Evolutionary conservation across 2,329 filamentous ascomycete species (phyloP), one percentile per base, ranked within the genome.

Genomic region (Clarireedia homoeocarpa): DNA sequence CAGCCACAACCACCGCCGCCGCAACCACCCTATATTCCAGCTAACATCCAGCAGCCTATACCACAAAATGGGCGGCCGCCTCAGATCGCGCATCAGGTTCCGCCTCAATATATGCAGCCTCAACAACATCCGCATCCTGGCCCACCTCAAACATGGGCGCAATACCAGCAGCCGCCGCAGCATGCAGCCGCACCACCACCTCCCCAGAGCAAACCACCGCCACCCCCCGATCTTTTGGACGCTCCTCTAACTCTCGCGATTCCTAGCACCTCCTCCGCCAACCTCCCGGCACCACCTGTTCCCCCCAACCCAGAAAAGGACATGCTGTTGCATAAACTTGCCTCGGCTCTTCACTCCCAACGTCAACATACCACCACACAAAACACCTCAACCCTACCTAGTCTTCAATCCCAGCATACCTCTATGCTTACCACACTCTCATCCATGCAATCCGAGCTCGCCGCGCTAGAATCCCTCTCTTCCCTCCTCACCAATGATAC

Each of bases 231-330:
- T 63, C 77, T 87, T 48, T 75, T 88, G 53, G 67, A 69, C 50
- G 65, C 62, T 0, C 80, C 81, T 34, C 70, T 83, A 14, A 76
- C 76, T 9, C 70, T 82, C 24, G 65, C 74, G 15, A 72, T 80
- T 12, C 76, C 80, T 2, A 71, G 75, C 10, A 47, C 61, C 1
- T 70, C 73, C 4, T 73, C 75, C 0, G 61, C 61, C 9, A 73
- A 78, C 23, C 69, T 83, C 6, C 78, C 86, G 5, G 83, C 90
- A 0, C 92, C 94, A 0, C 91, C 92, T 0, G 90, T 96, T 34
- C 92, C 94, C 0, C 91, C 91, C 0, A 99, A 99, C 66, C 94
- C 94, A 0, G 90, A 97, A 72, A 96, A 96, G 69, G 91, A 97
- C 70, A 86, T 88, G 20, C 81, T 97, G 15, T 78, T 96, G 3